Evolutionary conservation across 495 filamentous ascomycete genomes (phyloP).

Genomic region (Penicillium pancosmium): DNA sequence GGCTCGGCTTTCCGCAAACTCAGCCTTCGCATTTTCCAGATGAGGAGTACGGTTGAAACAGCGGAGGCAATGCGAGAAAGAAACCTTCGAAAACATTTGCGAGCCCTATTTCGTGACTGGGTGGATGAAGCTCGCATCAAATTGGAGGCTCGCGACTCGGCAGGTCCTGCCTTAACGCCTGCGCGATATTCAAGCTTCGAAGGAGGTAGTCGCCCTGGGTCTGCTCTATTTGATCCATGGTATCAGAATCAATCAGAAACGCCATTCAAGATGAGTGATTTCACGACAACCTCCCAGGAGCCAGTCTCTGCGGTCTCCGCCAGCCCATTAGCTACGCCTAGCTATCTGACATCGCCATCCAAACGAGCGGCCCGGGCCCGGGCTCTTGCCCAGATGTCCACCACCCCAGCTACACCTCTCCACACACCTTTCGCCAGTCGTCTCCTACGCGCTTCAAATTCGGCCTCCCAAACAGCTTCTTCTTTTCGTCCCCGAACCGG

Average conservation of each 20-base stretch:
- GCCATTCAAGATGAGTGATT: constrained; percentile 51
- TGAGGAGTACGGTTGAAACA: constrained; percentile 47
- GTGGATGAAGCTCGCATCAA: constrained; percentile 49
- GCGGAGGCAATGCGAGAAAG: constrained; percentile 58
- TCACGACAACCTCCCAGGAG: constrained; percentile 38
- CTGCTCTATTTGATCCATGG: constrained; percentile 47
- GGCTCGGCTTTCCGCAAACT: constrained; percentile 51
- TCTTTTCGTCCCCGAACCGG: constrained; percentile 34
- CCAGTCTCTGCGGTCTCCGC: constrained; percentile 35
- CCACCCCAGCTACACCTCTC: constrained; percentile 52
- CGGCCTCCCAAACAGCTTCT: constrained; percentile 29
- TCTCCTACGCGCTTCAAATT: constrained; percentile 40
- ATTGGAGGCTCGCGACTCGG: constrained; percentile 39
- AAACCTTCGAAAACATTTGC: constrained; percentile 56
- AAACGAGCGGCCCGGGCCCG: constrained; percentile 57
- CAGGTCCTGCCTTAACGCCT: constrained; percentile 37
- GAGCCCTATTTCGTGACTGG: constrained; percentile 63
- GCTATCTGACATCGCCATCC: constrained; percentile 59
- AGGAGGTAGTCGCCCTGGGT: constrained; percentile 29
- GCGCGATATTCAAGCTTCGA: constrained; percentile 33
- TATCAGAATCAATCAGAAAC: constrained; percentile 44
- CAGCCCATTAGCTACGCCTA: constrained; percentile 53
- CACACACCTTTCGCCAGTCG: constrained; percentile 52
- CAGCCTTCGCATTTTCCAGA: constrained; percentile 55
- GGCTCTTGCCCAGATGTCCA: constrained; percentile 52